phyloP scores from a whole-genome alignment of 1,284 basidiomycete genomes.

The Ganoderma sp. region DNA sequence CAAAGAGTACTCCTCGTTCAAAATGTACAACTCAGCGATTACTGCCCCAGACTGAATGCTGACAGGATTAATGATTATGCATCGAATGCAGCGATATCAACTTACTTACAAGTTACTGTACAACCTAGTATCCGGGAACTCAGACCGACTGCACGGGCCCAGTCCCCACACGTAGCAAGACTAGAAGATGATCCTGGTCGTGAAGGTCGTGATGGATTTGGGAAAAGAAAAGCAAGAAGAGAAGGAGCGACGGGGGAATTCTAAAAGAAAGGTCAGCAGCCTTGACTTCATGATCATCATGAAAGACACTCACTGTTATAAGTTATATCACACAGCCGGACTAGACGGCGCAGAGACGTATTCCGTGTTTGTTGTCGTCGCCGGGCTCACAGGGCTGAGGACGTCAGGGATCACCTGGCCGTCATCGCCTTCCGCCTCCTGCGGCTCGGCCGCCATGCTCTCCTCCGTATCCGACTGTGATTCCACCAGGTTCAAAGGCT shows the following conservation, averaged over 20 bases:
- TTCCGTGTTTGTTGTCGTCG: conserved; percentile 31
- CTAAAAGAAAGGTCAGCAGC: background rate
- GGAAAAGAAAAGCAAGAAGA: background rate
- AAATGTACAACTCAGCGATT: too few relatives aligned
- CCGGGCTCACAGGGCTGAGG: conserved; percentile 25
- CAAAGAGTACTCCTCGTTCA: background rate
- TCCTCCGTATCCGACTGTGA: background rate
- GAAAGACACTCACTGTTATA: conserved; percentile 8
- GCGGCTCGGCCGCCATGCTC: background rate
- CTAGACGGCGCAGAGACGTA: conserved; percentile 38
- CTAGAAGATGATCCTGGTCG: background rate
- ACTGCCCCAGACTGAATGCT: background rate
- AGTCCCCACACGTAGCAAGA: background rate
- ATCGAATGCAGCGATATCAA: background rate
- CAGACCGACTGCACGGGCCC: background rate
- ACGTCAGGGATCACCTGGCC: conserved; percentile 6
- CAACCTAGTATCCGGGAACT: background rate
- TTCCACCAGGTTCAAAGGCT: background rate
- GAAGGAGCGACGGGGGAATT: background rate
- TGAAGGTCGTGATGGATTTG: background rate
- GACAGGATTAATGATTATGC: background rate
- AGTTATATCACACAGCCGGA: conserved; percentile 24
- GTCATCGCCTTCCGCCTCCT: background rate
- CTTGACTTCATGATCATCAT: background rate
- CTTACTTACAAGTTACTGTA: background rate